These are phyloP conservation scores for Pseudogymnoascus sp. DNA, from an alignment of 2,329 filamentous ascomycete species.

Conservation along the genomic window DNA sequence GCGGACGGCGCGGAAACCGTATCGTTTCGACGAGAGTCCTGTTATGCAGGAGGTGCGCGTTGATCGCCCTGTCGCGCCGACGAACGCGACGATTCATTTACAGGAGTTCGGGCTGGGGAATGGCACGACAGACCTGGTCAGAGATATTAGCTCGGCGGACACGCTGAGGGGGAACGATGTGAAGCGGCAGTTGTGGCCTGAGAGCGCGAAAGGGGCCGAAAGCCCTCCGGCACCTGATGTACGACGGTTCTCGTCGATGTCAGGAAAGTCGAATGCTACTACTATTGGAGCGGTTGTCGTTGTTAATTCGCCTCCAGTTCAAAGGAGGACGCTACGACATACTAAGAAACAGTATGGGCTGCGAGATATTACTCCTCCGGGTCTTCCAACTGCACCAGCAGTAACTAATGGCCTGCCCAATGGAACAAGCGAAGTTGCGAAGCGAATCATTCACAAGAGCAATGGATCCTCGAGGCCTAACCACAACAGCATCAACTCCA, in stretches of 20 bases:
- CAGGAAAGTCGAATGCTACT: constrained; percentile 47
- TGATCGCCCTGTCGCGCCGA: constrained; percentile 41
- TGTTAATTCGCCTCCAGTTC: constrained; percentile 41
- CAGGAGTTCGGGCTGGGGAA: constrained; percentile 38
- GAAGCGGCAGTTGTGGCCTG: constrained; percentile 11
- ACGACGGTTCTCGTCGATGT: constrained; percentile 47
- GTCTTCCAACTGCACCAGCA: constrained; percentile 20
- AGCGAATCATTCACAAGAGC: neutral
- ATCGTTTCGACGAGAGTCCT: constrained; percentile 23
- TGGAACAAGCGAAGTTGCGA: neutral
- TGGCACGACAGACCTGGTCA: constrained; percentile 33
- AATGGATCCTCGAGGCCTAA: constrained; percentile 5
- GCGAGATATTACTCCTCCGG: constrained; percentile 36
- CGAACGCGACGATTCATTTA: constrained; percentile 41
- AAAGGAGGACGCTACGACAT: constrained; percentile 52
- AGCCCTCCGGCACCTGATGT: constrained; percentile 31
- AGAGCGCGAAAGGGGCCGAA: constrained; percentile 15
- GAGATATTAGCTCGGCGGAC: neutral
- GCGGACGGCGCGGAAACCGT: constrained; percentile 18
- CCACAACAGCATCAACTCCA: constrained; percentile 37
- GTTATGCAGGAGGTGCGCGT: constrained; percentile 38
- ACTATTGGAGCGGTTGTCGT: constrained; percentile 53
- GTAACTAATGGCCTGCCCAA: neutral
- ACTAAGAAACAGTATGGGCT: constrained; percentile 49
- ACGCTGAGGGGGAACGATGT: neutral